Evolutionary conservation across 192 early-diverging fungal species (phyloP).

Genomic region (Coemansia erecta): DNA sequence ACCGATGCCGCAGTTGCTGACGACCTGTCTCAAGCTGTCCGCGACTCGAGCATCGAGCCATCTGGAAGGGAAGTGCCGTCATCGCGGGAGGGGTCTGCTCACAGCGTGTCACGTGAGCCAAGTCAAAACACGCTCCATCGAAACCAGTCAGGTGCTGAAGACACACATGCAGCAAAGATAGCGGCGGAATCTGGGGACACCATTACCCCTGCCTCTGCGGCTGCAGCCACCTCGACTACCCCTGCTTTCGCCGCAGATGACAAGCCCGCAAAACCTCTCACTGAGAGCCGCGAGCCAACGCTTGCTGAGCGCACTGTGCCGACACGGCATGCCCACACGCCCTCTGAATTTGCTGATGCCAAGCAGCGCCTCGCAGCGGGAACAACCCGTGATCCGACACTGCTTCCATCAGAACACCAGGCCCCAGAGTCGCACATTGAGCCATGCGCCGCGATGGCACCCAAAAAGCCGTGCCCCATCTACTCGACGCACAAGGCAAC

Average conservation of each 20-base stretch:
- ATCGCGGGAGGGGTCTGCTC: conserved; percentile 30
- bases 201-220: conserved; percentile 4
- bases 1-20: conserved; percentile 16
- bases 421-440: background rate
- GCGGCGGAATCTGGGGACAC: background rate
- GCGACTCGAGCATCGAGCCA: conserved; percentile 4
- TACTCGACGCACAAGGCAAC: conserved; percentile 51
- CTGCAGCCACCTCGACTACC: conserved; percentile 11
- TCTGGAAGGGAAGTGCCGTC: conserved; percentile 5
- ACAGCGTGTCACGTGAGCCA: conserved; percentile 41
- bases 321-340: conserved; percentile 14
- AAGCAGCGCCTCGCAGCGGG: conserved; percentile 38
- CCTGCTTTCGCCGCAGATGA: conserved; percentile 3
- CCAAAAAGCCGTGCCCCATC: conserved; percentile 35
- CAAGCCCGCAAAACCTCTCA: background rate
- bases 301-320: conserved; percentile 26
- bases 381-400: conserved; percentile 24
- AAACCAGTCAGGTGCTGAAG: conserved; percentile 25
- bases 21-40: conserved; percentile 21
- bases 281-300: conserved; percentile 11
- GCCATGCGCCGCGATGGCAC: conserved; percentile 9
- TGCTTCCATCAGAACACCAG: conserved; percentile 5
- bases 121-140: conserved; percentile 43
- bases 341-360: conserved; percentile 23
- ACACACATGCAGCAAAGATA: conserved; percentile 7